Percentiles rank a stretch among this genome's conserved stretches.
Conservation (phyloP, 768 basidiomycete genomes). For the Xerocomellus amylosporus region DNA sequence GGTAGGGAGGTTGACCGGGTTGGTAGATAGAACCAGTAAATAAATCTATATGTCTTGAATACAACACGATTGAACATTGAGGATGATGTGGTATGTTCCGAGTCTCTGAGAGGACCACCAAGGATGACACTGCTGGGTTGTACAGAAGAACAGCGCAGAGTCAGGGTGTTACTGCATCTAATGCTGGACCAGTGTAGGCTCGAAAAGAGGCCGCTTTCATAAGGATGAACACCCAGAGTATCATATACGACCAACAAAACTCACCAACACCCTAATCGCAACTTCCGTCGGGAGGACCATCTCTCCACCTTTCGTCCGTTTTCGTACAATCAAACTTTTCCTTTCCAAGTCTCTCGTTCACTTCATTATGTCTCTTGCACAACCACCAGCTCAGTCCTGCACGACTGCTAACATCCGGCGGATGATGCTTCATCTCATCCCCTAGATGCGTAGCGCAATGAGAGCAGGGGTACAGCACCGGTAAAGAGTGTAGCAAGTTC, state of each 20-base stretch:
- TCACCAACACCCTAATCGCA: conserved; percentile 61
- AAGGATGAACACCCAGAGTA: background rate
- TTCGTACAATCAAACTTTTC: conserved; percentile 75
- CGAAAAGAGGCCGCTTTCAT: background rate
- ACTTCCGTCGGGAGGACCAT: conserved; percentile 82
- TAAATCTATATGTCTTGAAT: no score
- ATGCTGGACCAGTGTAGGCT: background rate
- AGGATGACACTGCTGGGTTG: no score
- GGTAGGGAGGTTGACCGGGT: no score
- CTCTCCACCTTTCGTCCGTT: conserved; percentile 88
- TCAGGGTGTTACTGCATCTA: background rate
- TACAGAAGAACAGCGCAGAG: no score
- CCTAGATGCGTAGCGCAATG: conserved; percentile 85
- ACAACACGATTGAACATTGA: no score
- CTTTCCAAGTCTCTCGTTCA: conserved; percentile 87
- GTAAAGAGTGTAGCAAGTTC: conserved; percentile 70
- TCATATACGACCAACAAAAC: background rate
- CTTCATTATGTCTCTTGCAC: conserved; percentile 90
- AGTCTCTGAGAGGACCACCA: no score
- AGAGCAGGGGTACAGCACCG: conserved; percentile 83
- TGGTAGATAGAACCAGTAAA: no score
- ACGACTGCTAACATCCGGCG: conserved; percentile 78
- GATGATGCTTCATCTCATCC: conserved; percentile 57
- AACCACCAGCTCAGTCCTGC: conserved; percentile 76
- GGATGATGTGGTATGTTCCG: no score